Evolutionary conservation across 495 filamentous ascomycete species (phyloP).

Genomic region (Neurospora sp.): DNA sequence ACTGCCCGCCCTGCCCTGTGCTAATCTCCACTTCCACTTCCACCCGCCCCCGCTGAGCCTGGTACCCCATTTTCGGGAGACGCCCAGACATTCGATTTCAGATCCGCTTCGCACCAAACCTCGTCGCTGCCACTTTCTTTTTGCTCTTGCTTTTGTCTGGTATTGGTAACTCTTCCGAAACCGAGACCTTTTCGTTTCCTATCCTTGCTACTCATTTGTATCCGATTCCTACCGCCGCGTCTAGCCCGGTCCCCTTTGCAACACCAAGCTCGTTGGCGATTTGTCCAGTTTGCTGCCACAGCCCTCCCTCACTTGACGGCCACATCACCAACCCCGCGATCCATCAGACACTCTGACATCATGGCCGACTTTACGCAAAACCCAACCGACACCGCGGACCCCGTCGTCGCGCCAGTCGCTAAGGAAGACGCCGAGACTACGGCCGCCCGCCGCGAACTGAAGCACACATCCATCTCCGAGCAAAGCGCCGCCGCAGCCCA

Average conservation of each 20-base stretch:
- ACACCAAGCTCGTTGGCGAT: not conserved
- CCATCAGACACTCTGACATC: conserved; percentile 13
- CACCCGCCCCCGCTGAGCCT: not conserved
- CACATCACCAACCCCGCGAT: not conserved
- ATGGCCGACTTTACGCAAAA: conserved; percentile 27
- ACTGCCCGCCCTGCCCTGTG: not conserved
- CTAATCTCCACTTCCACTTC: not conserved
- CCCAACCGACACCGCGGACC: conserved; percentile 22
- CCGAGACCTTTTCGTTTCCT: not conserved
- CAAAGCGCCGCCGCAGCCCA: conserved; percentile 16
- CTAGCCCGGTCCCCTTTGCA: not conserved
- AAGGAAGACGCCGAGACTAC: conserved; percentile 46
- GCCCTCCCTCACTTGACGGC: not conserved
- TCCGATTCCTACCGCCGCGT: not conserved
- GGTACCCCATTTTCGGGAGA: not conserved
- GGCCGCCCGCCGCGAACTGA: conserved; percentile 44
- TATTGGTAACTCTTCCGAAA: not conserved
- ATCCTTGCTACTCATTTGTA: not conserved
- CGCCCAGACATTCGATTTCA: not conserved
- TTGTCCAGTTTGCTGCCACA: not conserved
- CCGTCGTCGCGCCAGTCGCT: conserved; percentile 10
- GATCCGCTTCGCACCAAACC: not conserved
- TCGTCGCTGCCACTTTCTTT: not conserved
- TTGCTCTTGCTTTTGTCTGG: not conserved
- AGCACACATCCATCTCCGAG: conserved; percentile 41